A percentile compares a stretch with the other conserved stretches of the same genome.
Conservation (phyloP, 768 basidiomycete species). For the Exidia glandulosa region DNA sequence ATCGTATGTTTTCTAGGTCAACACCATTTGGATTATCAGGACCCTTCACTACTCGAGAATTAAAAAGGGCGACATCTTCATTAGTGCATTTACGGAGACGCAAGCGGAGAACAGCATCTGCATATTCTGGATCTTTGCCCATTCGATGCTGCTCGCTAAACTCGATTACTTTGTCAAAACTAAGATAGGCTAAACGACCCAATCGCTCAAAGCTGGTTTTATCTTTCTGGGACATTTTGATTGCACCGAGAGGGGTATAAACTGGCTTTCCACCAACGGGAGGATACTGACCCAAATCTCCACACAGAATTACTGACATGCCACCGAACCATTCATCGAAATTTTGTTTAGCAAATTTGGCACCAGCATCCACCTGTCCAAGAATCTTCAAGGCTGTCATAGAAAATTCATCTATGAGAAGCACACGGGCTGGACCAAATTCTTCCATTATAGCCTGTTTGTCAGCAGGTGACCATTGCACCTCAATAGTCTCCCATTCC, state of each 20-base stretch:
- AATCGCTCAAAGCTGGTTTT: neutral
- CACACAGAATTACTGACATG: constrained; percentile 19
- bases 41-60: constrained; percentile 11
- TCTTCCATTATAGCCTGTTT: constrained; percentile 11
- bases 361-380: constrained; percentile 18
- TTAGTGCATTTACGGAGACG: constrained; percentile 8
- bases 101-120: constrained; percentile 13
- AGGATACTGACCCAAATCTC: constrained; percentile 24
- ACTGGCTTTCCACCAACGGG: constrained; percentile 19
- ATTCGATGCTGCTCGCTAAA: constrained; percentile 15
- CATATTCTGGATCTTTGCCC: constrained; percentile 15
- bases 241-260: constrained; percentile 13
- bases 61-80: constrained; percentile 27
- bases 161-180: constrained; percentile 9
- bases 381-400: constrained; percentile 15
- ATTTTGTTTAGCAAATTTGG: constrained; percentile 15
- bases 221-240: neutral
- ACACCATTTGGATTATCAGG: neutral
- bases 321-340: constrained; percentile 20
- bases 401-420: constrained; percentile 23
- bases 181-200: constrained; percentile 11
- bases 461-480: constrained; percentile 9
- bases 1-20: too few species aligned
- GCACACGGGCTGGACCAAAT: constrained; percentile 16
- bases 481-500: constrained; percentile 5